These are phyloP conservation scores for Pneumocystis jirovecii DNA, from an alignment of 1,139 yeast species.

Conservation along the genomic window DNA sequence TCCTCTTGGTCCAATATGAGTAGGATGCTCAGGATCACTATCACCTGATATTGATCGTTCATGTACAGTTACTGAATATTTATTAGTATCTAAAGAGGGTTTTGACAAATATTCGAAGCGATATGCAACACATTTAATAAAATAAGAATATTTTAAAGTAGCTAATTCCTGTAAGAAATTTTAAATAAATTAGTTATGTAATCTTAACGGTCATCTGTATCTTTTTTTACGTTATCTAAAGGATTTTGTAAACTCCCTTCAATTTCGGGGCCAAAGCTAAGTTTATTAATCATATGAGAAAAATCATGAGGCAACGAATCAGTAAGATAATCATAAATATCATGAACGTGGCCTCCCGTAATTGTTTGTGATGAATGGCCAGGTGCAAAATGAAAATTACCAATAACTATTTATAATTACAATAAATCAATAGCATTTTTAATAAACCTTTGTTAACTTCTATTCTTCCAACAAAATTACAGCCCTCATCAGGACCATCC, in stretches of 20 bases:
- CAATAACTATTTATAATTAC: constrained; percentile 63
- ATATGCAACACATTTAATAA: constrained; percentile 79
- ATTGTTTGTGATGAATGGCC: constrained; percentile 50
- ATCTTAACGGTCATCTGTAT: constrained; percentile 31
- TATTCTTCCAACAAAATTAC: constrained; percentile 53
- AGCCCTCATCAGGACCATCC: constrained; percentile 62
- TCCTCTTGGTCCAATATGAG: constrained; percentile 68
- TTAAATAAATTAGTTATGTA: neutral
- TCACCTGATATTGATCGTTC: constrained; percentile 79
- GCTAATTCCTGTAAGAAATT: neutral
- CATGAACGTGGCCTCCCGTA: constrained; percentile 56
- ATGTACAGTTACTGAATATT: constrained; percentile 80
- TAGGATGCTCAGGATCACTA: constrained; percentile 76
- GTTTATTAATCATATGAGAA: constrained; percentile 60
- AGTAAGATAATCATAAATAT: constrained; percentile 52
- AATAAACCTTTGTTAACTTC: neutral
- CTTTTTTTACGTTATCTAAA: constrained; percentile 40
- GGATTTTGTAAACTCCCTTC: constrained; percentile 42
- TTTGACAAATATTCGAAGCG: constrained; percentile 50
- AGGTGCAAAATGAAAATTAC: constrained; percentile 90
- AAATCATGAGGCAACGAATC: constrained; percentile 40
- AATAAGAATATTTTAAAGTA: constrained; percentile 59
- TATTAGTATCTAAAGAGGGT: constrained; percentile 60
- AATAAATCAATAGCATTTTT: constrained; percentile 28
- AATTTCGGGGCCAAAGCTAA: constrained; percentile 66